A percentile compares a stretch with the other conserved stretches of the same genome.
Conservation (phyloP, 2,329 filamentous ascomycete species). For the Aspergillus sojae region DNA sequence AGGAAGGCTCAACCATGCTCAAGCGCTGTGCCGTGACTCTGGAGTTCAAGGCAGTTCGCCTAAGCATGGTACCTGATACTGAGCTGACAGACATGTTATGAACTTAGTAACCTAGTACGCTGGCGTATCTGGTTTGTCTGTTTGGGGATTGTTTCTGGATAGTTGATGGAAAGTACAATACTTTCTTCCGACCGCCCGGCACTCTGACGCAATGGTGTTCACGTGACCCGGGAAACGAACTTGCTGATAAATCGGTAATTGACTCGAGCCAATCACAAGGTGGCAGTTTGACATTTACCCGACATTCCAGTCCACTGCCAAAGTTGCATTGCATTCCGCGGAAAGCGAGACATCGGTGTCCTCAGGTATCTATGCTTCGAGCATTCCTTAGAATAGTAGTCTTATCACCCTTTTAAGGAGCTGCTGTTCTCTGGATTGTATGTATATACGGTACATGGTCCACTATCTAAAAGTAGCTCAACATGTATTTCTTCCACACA, state of each 20-base stretch:
- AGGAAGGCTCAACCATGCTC: conserved; percentile 29
- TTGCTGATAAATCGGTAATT: conserved; percentile 33
- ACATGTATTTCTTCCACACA: not conserved
- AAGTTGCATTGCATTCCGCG: not conserved
- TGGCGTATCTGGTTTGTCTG: not conserved
- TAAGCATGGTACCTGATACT: conserved; percentile 36
- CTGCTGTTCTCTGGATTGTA: not conserved
- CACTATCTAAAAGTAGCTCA: not conserved
- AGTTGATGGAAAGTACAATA: conserved; percentile 9
- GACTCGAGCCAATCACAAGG: conserved; percentile 25
- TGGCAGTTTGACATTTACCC: conserved; percentile 20
- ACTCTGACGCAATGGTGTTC: conserved; percentile 37
- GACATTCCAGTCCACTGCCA: not conserved
- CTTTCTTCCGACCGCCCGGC: conserved; percentile 19
- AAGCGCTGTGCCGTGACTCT: conserved; percentile 22
- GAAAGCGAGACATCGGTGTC: not conserved
- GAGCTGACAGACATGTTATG: conserved; percentile 35
- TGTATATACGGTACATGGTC: not conserved
- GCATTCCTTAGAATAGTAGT: not conserved
- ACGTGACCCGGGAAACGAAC: conserved; percentile 24
- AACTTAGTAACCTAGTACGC: not conserved
- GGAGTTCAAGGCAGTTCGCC: conserved; percentile 30
- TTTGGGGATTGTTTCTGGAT: not conserved
- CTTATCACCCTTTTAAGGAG: not conserved
- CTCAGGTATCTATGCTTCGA: not conserved